Evolutionary conservation across 768 basidiomycete species (phyloP).

Genomic region (Lenzites betulinus): DNA sequence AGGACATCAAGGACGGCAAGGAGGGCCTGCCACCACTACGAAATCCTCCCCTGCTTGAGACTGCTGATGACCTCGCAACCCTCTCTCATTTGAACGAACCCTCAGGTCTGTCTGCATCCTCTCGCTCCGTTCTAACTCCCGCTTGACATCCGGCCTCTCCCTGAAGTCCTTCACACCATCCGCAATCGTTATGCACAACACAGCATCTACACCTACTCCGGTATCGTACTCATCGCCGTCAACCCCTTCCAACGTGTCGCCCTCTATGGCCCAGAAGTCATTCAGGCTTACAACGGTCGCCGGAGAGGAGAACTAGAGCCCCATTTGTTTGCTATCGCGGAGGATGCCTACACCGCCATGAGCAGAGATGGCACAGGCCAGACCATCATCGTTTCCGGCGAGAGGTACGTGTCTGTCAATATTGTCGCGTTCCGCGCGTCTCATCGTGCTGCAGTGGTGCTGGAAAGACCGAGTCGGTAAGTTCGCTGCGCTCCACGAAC

Average conservation of each 20-base stretch:
- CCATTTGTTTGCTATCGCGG: conserved; percentile 97
- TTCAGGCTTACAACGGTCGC: conserved; percentile 93
- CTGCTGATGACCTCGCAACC: conserved; percentile 96
- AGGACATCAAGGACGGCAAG: conserved; percentile 78
- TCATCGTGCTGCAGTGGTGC: conserved; percentile 71
- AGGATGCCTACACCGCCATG: conserved; percentile 99
- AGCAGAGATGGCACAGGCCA: conserved; percentile 91
- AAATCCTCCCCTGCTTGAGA: conserved; percentile 95
- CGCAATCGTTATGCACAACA: conserved; percentile 95
- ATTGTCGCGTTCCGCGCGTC: conserved; percentile 10
- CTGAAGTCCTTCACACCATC: conserved; percentile 90
- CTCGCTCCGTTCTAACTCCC: neutral
- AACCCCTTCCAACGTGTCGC: conserved; percentile 98
- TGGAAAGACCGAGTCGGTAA: conserved; percentile 96
- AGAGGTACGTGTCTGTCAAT: conserved; percentile 62
- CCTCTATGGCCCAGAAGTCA: conserved; percentile 95
- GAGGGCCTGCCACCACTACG: conserved; percentile 88
- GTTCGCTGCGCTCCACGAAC: conserved; percentile 24
- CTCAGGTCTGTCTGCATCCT: conserved; percentile 59
- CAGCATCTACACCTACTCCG: conserved; percentile 98
- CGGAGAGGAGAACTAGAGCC: conserved; percentile 95
- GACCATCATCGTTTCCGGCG: conserved; percentile 98
- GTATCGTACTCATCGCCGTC: conserved; percentile 97
- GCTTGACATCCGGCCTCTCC: neutral
- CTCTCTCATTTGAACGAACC: conserved; percentile 98